Evolutionary conservation across 345 rosid species (phyloP).

Genomic region (Hibiscus trionum): DNA sequence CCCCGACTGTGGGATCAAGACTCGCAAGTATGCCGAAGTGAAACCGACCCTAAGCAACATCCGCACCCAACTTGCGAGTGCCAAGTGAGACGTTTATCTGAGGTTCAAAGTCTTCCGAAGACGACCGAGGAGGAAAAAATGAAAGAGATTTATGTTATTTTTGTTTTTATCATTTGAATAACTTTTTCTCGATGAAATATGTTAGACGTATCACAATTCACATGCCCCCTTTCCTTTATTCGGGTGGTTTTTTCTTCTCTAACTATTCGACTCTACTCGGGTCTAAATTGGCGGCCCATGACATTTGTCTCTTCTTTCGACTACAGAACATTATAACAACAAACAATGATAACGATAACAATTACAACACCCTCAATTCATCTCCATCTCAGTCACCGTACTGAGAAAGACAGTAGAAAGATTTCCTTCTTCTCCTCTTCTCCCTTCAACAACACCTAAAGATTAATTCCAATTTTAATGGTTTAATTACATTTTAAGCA

Average conservation of each 20-base stretch:
- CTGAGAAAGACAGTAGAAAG: too few species aligned
- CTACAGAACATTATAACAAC: too few species aligned
- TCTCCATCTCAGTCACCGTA: too few species aligned
- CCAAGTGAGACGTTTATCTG: conserved; percentile 45
- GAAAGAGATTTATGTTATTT: conserved; percentile 2
- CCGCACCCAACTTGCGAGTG: conserved; percentile 77
- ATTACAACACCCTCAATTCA: too few species aligned
- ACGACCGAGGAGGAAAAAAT: background rate
- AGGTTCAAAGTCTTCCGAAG: background rate
- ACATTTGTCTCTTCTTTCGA: too few species aligned
- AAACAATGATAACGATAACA: too few species aligned
- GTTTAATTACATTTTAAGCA: too few species aligned
- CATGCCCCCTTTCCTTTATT: background rate
- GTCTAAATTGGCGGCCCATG: too few species aligned
- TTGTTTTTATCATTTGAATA: conserved; percentile 14
- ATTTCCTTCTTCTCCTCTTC: too few species aligned
- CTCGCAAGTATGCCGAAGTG: conserved; percentile 85
- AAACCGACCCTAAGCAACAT: conserved; percentile 82
- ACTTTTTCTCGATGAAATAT: conserved; percentile 17
- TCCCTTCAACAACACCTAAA: too few species aligned
- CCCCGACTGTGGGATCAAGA: conserved; percentile 97
- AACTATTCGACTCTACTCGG: too few species aligned
- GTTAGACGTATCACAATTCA: conserved; percentile 11
- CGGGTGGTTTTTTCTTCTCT: background rate
- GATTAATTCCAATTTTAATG: too few species aligned